Evolutionary conservation across 2,329 filamentous ascomycete species (phyloP).

Genomic region (Sporothrix phasma): DNA sequence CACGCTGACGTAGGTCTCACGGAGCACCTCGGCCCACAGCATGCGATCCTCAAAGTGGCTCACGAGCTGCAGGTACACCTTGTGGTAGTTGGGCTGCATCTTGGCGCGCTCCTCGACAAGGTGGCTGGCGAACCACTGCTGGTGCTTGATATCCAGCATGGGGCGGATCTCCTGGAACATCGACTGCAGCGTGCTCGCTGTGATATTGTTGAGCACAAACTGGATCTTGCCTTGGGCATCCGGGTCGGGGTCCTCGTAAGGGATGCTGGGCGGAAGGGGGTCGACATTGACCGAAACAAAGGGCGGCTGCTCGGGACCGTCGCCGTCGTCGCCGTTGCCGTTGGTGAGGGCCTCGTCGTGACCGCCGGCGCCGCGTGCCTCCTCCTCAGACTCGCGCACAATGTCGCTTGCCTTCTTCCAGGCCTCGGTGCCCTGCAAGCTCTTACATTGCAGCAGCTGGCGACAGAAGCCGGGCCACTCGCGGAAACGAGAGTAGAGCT

Average conservation of each 20-base stretch:
- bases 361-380: constrained; percentile 26
- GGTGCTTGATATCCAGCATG: constrained; percentile 67
- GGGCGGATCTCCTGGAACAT: constrained; percentile 77
- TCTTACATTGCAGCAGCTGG: constrained; percentile 70
- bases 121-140: constrained; percentile 94
- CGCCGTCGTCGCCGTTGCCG: constrained; percentile 56
- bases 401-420: constrained; percentile 75
- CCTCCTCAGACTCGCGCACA: constrained; percentile 56
- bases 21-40: constrained; percentile 80
- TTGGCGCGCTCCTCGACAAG: constrained; percentile 94
- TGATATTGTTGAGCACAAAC: constrained; percentile 95
- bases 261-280: constrained; percentile 48
- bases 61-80: constrained; percentile 83
- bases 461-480: constrained; percentile 97
- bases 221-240: constrained; percentile 87
- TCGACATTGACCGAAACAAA: constrained; percentile 76
- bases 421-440: constrained; percentile 74
- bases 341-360: constrained; percentile 51
- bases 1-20: constrained; percentile 84
- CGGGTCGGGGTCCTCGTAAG: constrained; percentile 73
- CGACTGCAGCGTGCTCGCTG: constrained; percentile 72
- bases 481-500: constrained; percentile 69
- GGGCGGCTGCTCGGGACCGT: constrained; percentile 47
- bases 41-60: constrained; percentile 68
- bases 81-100: constrained; percentile 93